phyloP scores from a whole-genome alignment of 345 rosid species.

The Lepidium aucheri region DNA sequence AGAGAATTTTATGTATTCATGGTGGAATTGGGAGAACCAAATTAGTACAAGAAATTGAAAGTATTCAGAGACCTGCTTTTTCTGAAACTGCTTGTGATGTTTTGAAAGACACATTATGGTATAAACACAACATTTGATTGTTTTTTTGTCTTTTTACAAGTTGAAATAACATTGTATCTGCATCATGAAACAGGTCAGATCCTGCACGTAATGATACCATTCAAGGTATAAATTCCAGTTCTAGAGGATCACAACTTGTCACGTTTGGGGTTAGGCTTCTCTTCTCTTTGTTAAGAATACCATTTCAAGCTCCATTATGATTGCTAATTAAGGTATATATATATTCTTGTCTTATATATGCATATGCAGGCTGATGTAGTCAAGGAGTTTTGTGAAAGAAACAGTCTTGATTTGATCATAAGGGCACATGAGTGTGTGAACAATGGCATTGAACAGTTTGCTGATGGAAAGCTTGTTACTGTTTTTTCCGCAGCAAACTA shows the following conservation, averaged over 20 bases:
- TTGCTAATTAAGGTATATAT: not conserved
- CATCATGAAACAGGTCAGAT: constrained; percentile 64
- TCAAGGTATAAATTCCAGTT: constrained; percentile 63
- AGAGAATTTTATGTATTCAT: constrained; percentile 81
- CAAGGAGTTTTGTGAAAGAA: constrained; percentile 57
- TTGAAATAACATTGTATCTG: not conserved
- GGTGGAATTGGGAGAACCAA: constrained; percentile 84
- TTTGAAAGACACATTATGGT: constrained; percentile 85
- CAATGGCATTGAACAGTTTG: constrained; percentile 91
- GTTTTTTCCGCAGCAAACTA: constrained; percentile 94
- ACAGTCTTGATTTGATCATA: constrained; percentile 60
- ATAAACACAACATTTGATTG: not conserved
- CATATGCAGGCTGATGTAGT: constrained; percentile 78
- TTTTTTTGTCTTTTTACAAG: not conserved
- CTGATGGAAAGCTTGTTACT: constrained; percentile 82
- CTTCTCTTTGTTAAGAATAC: not conserved
- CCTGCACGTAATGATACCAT: constrained; percentile 73
- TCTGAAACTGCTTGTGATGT: constrained; percentile 45
- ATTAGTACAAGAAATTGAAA: constrained; percentile 67
- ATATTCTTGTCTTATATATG: not conserved
- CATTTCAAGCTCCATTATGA: not conserved
- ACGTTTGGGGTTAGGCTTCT: constrained; percentile 69
- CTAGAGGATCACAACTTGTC: constrained; percentile 70
- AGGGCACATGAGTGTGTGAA: constrained; percentile 90
- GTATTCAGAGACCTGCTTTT: constrained; percentile 67